Conservation (phyloP, 306 rosid species). For the Pueraria montana region DNA sequence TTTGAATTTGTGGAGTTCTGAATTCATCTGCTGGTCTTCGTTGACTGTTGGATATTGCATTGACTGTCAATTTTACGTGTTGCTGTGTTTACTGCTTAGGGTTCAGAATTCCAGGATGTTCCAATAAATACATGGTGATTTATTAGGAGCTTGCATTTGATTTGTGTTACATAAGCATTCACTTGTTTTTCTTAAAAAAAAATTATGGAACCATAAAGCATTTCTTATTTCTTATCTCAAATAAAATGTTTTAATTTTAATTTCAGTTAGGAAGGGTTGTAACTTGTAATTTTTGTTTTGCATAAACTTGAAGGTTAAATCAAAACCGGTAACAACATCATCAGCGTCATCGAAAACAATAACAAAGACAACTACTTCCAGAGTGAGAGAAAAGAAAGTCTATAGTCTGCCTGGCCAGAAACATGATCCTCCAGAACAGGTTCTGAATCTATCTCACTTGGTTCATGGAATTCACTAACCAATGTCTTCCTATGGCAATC, state of each 20-base stretch:
- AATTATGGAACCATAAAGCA: not conserved
- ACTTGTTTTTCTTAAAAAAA: not conserved
- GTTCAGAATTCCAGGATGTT: conserved; percentile 22
- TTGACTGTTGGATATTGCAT: conserved; percentile 5
- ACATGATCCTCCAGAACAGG: conserved; percentile 96
- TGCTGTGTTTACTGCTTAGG: not conserved
- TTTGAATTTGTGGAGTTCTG: conserved; percentile 19
- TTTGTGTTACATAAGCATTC: conserved; percentile 12
- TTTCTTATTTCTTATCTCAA: not conserved
- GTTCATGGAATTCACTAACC: conserved; percentile 34
- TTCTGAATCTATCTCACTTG: conserved; percentile 44
- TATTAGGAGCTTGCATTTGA: conserved; percentile 39
- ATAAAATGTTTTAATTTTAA: conserved; percentile 34
- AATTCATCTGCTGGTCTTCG: conserved; percentile 44
- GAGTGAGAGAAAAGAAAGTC: conserved; percentile 82
- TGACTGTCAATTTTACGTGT: conserved; percentile 18
- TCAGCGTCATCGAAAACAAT: conserved; percentile 61
- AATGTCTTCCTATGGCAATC: conserved; percentile 38
- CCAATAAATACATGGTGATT: conserved; percentile 12
- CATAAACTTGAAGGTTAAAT: conserved; percentile 73
- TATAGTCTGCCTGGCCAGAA: conserved; percentile 89
- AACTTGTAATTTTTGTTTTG: conserved; percentile 32
- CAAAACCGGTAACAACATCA: conserved; percentile 49
- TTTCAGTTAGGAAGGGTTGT: conserved; percentile 41
- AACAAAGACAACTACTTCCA: conserved; percentile 59